Conservation (phyloP, 176 grass and related monocot species). For the Carex myosuroides region DNA sequence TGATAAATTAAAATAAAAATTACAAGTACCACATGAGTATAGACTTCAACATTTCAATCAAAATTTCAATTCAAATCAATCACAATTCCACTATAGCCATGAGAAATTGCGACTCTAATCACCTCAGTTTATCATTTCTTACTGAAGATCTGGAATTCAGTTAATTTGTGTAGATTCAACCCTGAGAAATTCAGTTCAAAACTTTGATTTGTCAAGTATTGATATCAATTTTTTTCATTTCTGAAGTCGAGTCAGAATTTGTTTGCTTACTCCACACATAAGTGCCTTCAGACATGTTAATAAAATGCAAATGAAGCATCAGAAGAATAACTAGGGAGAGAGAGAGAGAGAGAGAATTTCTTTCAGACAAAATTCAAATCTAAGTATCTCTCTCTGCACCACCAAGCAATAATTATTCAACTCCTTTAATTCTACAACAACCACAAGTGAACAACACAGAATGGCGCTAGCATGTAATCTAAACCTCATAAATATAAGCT, state of each 20-base stretch:
- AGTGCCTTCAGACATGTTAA: background rate
- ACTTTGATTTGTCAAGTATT: background rate
- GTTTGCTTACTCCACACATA: background rate
- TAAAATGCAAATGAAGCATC: background rate
- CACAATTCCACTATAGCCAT: no score
- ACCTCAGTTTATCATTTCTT: no score
- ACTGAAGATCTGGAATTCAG: no score
- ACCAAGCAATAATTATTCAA: conserved; percentile 6
- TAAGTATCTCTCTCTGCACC: background rate
- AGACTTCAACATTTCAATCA: background rate
- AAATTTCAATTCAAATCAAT: no score
- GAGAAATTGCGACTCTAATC: no score
- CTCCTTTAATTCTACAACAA: conserved; percentile 13
- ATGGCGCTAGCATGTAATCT: background rate
- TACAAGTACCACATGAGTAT: background rate
- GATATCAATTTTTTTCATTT: background rate
- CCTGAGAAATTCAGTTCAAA: background rate
- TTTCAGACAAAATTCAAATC: background rate
- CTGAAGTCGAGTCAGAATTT: background rate
- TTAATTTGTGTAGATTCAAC: no score
- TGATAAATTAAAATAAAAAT: background rate
- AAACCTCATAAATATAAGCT: conserved; percentile 8
- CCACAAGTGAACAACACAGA: conserved; percentile 1
- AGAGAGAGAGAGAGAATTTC: no score
- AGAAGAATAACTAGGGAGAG: no score